Evolutionary conservation across 1,284 basidiomycete species (phyloP).

Genomic region (Ganoderma sinense): DNA sequence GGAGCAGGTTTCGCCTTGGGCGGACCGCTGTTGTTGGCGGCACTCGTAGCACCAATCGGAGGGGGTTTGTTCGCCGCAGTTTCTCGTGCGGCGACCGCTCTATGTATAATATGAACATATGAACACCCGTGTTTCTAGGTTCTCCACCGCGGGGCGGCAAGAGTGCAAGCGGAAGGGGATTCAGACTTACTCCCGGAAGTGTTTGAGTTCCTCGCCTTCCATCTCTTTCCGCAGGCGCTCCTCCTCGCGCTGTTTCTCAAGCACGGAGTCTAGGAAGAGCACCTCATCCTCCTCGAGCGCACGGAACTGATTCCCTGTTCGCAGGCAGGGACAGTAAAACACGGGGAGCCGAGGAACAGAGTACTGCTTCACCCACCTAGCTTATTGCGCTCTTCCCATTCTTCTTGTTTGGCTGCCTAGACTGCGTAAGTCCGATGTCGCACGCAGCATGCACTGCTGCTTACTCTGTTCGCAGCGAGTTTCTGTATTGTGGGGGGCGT

Average conservation of each 20-base stretch:
- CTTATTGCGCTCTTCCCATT: conserved; percentile 94
- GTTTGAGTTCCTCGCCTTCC: conserved; percentile 83
- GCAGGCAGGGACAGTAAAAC: conserved; percentile 13
- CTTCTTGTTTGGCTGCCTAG: conserved; percentile 88
- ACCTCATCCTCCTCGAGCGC: conserved; percentile 92
- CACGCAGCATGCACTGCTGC: conserved; percentile 32
- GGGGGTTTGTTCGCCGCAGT: conserved; percentile 57
- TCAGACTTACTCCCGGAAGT: conserved; percentile 75
- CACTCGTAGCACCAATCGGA: conserved; percentile 26
- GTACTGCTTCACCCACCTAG: conserved; percentile 58
- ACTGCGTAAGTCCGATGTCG: conserved; percentile 33
- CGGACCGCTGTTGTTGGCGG: conserved; percentile 17
- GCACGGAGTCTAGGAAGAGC: conserved; percentile 85
- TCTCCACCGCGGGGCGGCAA: conserved; percentile 23
- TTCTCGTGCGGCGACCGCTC: conserved; percentile 78
- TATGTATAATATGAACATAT: conserved; percentile 38
- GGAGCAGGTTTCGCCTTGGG: conserved; percentile 41
- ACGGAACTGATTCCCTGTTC: conserved; percentile 87
- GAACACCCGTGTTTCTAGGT: background rate
- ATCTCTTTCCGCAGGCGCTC: conserved; percentile 76
- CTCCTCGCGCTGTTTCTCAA: conserved; percentile 78
- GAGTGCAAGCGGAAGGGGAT: background rate
- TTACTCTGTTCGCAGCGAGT: conserved; percentile 83
- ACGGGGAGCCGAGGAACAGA: conserved; percentile 3
- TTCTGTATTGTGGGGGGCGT: conserved; percentile 53